Evolutionary conservation across 192 early-diverging fungal genomes (phyloP).

Genomic region (Linnemannia hyalina): DNA sequence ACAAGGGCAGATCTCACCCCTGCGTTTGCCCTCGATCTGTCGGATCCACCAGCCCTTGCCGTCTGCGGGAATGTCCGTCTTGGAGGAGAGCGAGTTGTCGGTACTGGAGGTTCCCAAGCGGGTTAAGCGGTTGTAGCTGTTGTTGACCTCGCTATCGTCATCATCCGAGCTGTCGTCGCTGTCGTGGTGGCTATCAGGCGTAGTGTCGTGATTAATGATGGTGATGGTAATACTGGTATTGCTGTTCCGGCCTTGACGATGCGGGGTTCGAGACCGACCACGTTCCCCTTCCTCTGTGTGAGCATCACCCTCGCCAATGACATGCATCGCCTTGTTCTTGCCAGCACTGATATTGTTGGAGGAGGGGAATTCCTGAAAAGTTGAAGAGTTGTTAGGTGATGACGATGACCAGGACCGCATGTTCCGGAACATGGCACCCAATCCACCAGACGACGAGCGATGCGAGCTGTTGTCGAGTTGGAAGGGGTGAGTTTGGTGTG

Average conservation of each 20-base stretch:
- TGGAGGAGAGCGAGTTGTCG: conserved; percentile 14
- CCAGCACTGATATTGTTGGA: background rate
- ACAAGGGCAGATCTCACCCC: conserved; percentile 42
- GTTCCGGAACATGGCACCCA: conserved; percentile 9
- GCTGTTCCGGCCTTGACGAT: background rate
- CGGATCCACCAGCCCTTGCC: conserved; percentile 50
- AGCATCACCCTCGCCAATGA: conserved; percentile 4
- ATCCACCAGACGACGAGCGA: background rate
- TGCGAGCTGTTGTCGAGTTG: background rate
- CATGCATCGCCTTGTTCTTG: background rate
- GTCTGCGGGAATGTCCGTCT: conserved; percentile 25
- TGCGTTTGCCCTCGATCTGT: conserved; percentile 40
- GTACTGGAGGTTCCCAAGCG: background rate
- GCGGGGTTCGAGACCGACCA: background rate
- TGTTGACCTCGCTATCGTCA: background rate
- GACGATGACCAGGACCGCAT: background rate
- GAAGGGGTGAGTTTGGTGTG: conserved; percentile 12
- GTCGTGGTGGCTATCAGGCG: background rate
- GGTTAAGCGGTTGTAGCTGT: background rate
- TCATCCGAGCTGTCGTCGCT: background rate
- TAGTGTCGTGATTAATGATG: background rate
- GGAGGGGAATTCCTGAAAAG: background rate
- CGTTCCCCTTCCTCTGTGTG: background rate
- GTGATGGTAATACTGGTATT: background rate
- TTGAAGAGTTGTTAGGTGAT: background rate